A percentile compares a stretch with the other conserved stretches of the same genome.
phyloP scores from a whole-genome alignment of 2,329 filamentous ascomycete species.

The Phialocephala subalpina region DNA sequence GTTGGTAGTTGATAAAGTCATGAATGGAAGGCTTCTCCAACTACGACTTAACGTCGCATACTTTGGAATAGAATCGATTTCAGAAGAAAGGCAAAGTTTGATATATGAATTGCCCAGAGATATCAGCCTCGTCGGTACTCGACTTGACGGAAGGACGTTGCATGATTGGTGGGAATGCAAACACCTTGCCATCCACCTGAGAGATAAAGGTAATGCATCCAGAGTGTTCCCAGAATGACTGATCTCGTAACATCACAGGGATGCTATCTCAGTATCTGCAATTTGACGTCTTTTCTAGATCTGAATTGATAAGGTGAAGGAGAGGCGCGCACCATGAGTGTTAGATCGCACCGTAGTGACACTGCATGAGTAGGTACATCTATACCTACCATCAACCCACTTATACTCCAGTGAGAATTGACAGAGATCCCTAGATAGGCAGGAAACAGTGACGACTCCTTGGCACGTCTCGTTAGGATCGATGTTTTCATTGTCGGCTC shows the following conservation, averaged over 20 bases:
- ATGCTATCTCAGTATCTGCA: neutral
- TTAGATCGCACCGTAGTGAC: neutral
- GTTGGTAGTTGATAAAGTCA: conserved; percentile 15
- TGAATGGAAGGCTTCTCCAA: conserved; percentile 20
- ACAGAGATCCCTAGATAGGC: neutral
- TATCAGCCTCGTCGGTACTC: conserved; percentile 8
- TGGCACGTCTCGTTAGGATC: neutral
- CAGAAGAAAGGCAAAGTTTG: neutral
- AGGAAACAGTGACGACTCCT: neutral
- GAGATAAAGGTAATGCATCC: conserved; percentile 7
- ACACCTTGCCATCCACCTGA: neutral
- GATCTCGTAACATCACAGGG: neutral
- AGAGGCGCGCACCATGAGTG: neutral
- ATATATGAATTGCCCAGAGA: neutral
- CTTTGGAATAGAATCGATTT: neutral
- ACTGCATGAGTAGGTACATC: neutral
- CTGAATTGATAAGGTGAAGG: neutral
- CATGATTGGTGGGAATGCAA: conserved; percentile 8
- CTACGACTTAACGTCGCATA: conserved; percentile 31
- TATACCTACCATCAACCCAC: neutral
- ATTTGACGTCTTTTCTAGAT: neutral
- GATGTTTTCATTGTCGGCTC: neutral
- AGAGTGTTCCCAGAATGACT: neutral
- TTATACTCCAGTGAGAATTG: neutral
- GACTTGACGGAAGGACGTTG: neutral